Evolutionary conservation across 805 yeast genomes (phyloP), one percentile per base, ranked within the genome.

Genomic region (Schizosaccharomyces lindneri): DNA sequence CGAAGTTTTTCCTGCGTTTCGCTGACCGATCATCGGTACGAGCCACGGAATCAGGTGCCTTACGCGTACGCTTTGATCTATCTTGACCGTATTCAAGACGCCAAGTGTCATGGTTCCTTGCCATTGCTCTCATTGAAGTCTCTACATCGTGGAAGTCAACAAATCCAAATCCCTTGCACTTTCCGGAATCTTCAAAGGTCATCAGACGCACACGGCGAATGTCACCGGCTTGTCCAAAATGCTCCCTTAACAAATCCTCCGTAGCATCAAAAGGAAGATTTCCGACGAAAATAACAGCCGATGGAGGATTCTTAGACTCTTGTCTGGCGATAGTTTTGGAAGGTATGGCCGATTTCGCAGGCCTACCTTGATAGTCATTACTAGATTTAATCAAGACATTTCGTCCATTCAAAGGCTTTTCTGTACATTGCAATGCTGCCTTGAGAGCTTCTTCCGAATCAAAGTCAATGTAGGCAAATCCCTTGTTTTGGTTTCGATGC

Each of bases 91-190:
- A 90, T 72, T 93, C 97, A 77, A 90, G 75, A 79, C 63, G 87
- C 73, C 65, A 76, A 79, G 67, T 79, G 79, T 66, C 85, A 81
- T 43, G 78, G 67, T 70, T 81, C 83, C 65, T 87, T 90, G 79
- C 81, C 64, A 93, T 74, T 0, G 97, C 97, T 46, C 76, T 76
- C 0, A 93, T 85, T 39, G 96, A 89, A 7, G 93, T 89, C 48
- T 79, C 81, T 65, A 84, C 86, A 65, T 82, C 83, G 64, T 75
- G 79, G 73, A 89, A 90, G 71, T 90, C 97, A 43, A 90, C 74
- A 68, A 93, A 90, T 1, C 95, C 88, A 74, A 90, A 90, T 1
- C 97, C 97, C 72, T 93, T 93, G 75, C 97, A 90, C 70, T 89
- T 90, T 1, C 97, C 97, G 61, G 85, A 55, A 70, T 90, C 98